Evolutionary conservation across 768 basidiomycete species (phyloP), one percentile per base, ranked within the genome.

Genomic region (Mycena galericulata): DNA sequence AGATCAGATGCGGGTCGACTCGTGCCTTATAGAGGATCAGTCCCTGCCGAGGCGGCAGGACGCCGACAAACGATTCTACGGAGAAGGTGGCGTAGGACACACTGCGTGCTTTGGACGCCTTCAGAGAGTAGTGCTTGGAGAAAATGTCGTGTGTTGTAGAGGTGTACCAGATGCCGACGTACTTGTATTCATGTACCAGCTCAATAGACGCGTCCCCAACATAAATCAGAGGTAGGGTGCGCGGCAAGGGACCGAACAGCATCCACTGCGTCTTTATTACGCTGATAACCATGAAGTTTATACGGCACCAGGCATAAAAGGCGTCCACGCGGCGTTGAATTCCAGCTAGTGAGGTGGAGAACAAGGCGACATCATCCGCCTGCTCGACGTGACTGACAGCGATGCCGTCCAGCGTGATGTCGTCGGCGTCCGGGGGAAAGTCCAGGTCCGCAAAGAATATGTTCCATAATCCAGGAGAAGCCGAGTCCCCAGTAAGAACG

Each of bases 211-310:
- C 36, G 8, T 2, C 36, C 30, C 14, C 65, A 64, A 65, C 30
- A 5, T 11, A 24, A 10, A 65, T 29, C 2, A 27, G 14, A 6
- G 68, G 71, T 4, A 55, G 10, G 6, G 5, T 45, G 20, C 56
- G 22, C 2, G 34, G 60, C n/a, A 49, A 22, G 20, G 30, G 38
- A 22, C 75, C 75, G 67, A 74, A 74, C 7, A 75, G 24, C 72
- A 75, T 74, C 36, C 62, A 62, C 24, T 54, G 36, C 2, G 75
- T 74, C 50, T 77, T 77, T 2, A 54, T 12, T 1, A 69, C 72
- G 65, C 73, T 79, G 41, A 77, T 72, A 2, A 59, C 34, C 72
- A 77, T 70, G 43, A 68, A 74, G 62, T 79, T 79, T 1, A 41
- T 30, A 17, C 55, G n/a, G 62, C 75, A 74, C 75, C 76, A 79